Percentiles rank a stretch among this genome's conserved stretches.
Conservation (phyloP, 169 alveolate species). For the Eimeria brunetti region DNA sequence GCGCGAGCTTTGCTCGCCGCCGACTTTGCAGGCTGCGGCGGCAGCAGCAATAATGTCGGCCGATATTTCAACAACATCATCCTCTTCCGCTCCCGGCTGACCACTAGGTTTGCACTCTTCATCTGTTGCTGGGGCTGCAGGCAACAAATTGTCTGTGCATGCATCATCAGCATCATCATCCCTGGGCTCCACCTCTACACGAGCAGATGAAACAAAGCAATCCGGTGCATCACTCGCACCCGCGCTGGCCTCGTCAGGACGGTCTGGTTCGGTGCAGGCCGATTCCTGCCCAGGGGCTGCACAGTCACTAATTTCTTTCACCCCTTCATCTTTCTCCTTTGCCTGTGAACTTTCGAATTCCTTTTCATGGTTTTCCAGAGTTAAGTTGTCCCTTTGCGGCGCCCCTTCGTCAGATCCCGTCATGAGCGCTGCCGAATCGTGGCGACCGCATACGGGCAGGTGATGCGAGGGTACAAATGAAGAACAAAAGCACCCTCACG, state of each 20-base stretch:
- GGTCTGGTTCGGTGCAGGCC: constrained; percentile 16
- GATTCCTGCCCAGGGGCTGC: background rate
- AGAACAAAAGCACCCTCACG: background rate
- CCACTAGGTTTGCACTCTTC: background rate
- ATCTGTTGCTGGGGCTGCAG: background rate
- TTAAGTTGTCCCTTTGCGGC: background rate
- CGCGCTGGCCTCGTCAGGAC: constrained; percentile 4
- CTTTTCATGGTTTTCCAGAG: background rate
- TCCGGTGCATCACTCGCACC: background rate
- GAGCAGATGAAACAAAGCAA: background rate
- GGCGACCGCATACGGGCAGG: background rate
- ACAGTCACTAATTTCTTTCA: background rate
- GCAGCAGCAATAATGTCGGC: constrained; percentile 37
- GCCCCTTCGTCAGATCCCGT: constrained; percentile 43
- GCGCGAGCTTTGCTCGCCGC: background rate
- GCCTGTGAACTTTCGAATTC: background rate
- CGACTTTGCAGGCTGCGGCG: background rate
- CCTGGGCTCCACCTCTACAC: background rate
- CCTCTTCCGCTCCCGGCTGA: constrained; percentile 17
- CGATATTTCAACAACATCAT: background rate
- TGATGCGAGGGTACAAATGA: background rate
- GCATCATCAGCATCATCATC: background rate
- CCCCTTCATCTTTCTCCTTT: background rate
- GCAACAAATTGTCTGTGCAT: background rate
- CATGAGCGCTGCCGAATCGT: constrained; percentile 15